phyloP scores from a whole-genome alignment of 1,284 basidiomycete genomes.

The Ustilago nuda region DNA sequence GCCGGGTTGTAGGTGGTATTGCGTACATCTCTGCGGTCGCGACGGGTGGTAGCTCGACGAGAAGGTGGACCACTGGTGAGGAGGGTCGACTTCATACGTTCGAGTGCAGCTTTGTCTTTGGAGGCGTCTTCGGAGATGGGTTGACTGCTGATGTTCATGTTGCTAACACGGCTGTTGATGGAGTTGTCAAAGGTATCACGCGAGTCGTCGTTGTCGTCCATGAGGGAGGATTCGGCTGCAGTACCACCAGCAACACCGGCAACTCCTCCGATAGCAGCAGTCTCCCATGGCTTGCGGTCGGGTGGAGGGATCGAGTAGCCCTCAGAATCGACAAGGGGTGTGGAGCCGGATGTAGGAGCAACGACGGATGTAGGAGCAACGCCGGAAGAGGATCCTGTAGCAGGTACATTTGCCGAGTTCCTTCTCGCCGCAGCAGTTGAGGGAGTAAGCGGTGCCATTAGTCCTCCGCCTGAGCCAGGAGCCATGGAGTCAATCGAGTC shows the following conservation, averaged over 20 bases:
- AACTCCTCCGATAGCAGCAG: conserved; percentile 12
- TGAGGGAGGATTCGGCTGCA: conserved; percentile 46
- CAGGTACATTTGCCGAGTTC: conserved; percentile 17
- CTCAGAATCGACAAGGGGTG: conserved; percentile 71
- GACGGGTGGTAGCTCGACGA: conserved; percentile 69
- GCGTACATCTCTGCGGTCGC: conserved; percentile 72
- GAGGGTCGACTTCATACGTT: conserved; percentile 72
- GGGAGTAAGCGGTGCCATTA: conserved; percentile 60
- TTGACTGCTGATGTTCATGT: conserved; percentile 69
- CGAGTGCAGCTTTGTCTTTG: conserved; percentile 72
- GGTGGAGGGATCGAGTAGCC: conserved; percentile 73
- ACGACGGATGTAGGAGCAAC: not conserved
- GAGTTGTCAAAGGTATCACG: conserved; percentile 39
- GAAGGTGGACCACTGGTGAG: conserved; percentile 55
- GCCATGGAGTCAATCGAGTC: conserved; percentile 47
- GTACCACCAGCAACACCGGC: conserved; percentile 6
- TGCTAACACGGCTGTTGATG: conserved; percentile 41
- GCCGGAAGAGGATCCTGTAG: conserved; percentile 6
- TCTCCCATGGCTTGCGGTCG: conserved; percentile 71
- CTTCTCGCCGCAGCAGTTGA: conserved; percentile 23
- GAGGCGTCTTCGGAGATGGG: conserved; percentile 71
- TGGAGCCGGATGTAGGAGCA: conserved; percentile 14
- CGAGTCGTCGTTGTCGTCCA: conserved; percentile 61
- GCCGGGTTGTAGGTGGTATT: conserved; percentile 70
- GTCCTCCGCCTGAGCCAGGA: conserved; percentile 30